Base-by-base conservation (phyloP, 2,329 filamentous ascomycete genomes). In the Venturiaceae sp. region DNA sequence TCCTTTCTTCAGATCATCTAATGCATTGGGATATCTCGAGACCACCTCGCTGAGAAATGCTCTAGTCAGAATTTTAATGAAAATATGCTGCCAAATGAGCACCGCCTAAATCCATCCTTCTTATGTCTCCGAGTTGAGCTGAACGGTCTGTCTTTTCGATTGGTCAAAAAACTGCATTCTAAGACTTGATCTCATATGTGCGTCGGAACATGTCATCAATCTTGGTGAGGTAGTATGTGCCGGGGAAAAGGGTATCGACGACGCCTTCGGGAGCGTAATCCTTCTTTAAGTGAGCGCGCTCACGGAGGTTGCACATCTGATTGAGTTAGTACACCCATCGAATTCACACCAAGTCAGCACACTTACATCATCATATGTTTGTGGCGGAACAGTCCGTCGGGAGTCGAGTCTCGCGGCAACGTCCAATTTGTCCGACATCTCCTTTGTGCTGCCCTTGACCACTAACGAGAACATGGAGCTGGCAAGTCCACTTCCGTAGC, bases 161-260 rank as follows among this genome's bases (percentile, higher is more conserved):
- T n/a, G n/a, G n/a, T n/a, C 32, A n/a, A 32, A n/a, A 5, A 1
- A n/a, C n/a, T n/a, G n/a, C n/a, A n/a, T 50, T 44, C 19, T 75
- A 78, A 65, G 75, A 69, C 73, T 78, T 78, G 65, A 80, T 68
- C 65, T 71, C 74, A 65, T 80, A 80, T 30, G 66, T 71, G 65
- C 77, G 70, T 63, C 75, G 71, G 74, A 79, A 80, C 76, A 79
- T 76, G 65, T 75, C 70, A 64, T 80, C 76, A 53, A 80, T 70
- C 60, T 71, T 67, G 58, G 75, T 76, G 58, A 80, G 74, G 67
- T 79, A 80, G 69, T 80, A 80, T 7, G 76, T 78, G 55, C 75
- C 76, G 3, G 75, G 71, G 61, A 74, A 67, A 41, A 79, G 69
- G 55, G 68, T 72, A 34, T 78, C 76, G 36, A 68, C 64, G 61